Base-by-base conservation (phyloP, 2,329 filamentous ascomycete genomes). In the Penicillium brevicompactum region DNA sequence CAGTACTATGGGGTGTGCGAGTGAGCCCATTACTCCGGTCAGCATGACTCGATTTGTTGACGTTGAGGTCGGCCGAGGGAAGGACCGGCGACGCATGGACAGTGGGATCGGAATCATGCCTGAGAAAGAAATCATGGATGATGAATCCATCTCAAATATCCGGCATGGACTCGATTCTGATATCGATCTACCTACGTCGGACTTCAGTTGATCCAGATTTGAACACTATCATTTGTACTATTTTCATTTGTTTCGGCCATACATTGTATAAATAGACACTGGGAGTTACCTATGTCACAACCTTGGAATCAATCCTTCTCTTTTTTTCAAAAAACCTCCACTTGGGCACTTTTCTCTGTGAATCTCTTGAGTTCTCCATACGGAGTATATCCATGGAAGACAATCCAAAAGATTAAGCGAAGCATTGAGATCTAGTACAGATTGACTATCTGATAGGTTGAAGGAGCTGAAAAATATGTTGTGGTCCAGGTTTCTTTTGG, bases 21-120 rank as follows among this genome's bases (percentile, higher is more conserved):
- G 70, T 48, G 73, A 74, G 24, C 74, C 78, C 3, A 73, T 79
- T 34, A 79, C 78, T 1, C 77, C 77, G 2, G 68, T 74, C 30
- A 75, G 70, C 51, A 69, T 70, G 54, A 72, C 70, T 4, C 68
- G 76, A 14, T 79, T 76, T 59, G 72, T 72, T 22, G 74, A 79
- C 59, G 68, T 76, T n/a, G 73, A 75, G 55, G 59, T 73, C 51
- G 72, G 70, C 4, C 67, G 72, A 50, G 76, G 71, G 38, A 76
- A 72, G 58, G 67, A 71, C 44, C 68, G 71, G 32, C 69, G 63
- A 45, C 72, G 65, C 24, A 66, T 76, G 27, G 73, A 79, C 52
- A 78, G 73, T 59, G 75, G 72, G 0, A 70, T 79, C 63, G 74
- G 68, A 0, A 71, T 72, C 47, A 62, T 70, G 18, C 64, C 67